Conservation (phyloP, 768 basidiomycete genomes). For the Suillus subluteus region DNA sequence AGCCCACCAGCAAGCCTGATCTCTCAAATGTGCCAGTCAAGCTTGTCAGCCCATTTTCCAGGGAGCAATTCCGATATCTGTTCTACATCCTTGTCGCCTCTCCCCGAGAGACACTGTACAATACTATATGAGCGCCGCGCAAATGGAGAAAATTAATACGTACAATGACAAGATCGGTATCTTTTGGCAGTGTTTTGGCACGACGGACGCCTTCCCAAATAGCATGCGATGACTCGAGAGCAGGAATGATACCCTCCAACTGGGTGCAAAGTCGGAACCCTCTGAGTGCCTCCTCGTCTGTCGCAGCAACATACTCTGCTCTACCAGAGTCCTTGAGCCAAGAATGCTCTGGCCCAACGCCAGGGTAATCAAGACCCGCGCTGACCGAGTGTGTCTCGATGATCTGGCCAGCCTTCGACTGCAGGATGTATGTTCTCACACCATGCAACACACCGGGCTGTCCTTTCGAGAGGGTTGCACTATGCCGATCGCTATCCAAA, state of each 20-base stretch:
- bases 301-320: conserved; percentile 92
- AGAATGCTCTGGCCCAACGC: conserved; percentile 97
- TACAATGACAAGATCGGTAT: conserved; percentile 89
- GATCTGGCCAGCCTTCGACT: conserved; percentile 88
- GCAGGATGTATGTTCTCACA: conserved; percentile 93
- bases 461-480: conserved; percentile 91
- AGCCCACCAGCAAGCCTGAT: neutral
- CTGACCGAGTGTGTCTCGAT: conserved; percentile 97
- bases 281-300: conserved; percentile 90
- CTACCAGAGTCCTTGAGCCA: conserved; percentile 95
- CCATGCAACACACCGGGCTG: conserved; percentile 95
- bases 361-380: conserved; percentile 95
- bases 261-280: conserved; percentile 94
- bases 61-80: conserved; percentile 94
- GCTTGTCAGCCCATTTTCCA: conserved; percentile 87
- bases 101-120: conserved; percentile 83
- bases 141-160: conserved; percentile 35
- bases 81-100: conserved; percentile 98
- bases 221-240: conserved; percentile 94
- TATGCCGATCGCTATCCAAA: conserved; percentile 82
- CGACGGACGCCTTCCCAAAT: conserved; percentile 90
- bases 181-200: conserved; percentile 83
- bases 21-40: conserved; percentile 85
- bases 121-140: neutral
- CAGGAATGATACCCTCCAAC: conserved; percentile 96